Conservation (phyloP, 2,329 filamentous ascomycete species). For the Hypoxylon sp. region DNA sequence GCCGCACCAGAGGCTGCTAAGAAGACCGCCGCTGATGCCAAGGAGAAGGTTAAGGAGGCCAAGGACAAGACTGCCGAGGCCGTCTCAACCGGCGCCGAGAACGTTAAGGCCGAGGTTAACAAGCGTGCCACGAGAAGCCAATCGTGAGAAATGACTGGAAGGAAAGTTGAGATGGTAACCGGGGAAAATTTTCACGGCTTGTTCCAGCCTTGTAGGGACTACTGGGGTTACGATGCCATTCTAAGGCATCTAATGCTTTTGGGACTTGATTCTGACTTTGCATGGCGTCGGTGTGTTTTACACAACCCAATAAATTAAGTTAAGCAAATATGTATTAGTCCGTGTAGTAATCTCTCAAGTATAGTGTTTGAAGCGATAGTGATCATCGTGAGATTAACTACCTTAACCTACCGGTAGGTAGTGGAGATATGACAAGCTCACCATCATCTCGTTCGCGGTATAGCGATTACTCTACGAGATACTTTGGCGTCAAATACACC, state of each 20-base stretch:
- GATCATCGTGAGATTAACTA: not conserved
- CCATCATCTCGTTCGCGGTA: not conserved
- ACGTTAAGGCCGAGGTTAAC: conserved; percentile 80
- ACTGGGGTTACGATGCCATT: conserved; percentile 41
- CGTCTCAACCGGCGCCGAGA: conserved; percentile 74
- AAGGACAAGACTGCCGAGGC: conserved; percentile 79
- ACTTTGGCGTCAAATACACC: too few relatives aligned
- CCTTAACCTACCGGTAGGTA: too few relatives aligned
- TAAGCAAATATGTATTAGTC: conserved; percentile 19
- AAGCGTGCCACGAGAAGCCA: conserved; percentile 73
- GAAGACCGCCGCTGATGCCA: conserved; percentile 74
- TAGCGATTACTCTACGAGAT: not conserved
- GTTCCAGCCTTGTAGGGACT: conserved; percentile 37
- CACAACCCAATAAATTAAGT: conserved; percentile 43
- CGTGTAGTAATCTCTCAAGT: conserved; percentile 4
- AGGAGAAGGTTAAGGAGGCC: conserved; percentile 81
- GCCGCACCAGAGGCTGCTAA: conserved; percentile 79
- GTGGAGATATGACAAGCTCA: not conserved
- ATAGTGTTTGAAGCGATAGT: not conserved
- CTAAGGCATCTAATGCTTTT: conserved; percentile 41
- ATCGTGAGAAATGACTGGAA: conserved; percentile 57
- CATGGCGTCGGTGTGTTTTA: conserved; percentile 52
- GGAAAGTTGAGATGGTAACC: conserved; percentile 19
- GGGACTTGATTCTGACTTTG: conserved; percentile 47
- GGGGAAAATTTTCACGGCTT: conserved; percentile 32